These are phyloP conservation scores for Eutypella sp. DNA, from an alignment of 2,329 filamentous ascomycete genomes.

Conservation along the genomic window DNA sequence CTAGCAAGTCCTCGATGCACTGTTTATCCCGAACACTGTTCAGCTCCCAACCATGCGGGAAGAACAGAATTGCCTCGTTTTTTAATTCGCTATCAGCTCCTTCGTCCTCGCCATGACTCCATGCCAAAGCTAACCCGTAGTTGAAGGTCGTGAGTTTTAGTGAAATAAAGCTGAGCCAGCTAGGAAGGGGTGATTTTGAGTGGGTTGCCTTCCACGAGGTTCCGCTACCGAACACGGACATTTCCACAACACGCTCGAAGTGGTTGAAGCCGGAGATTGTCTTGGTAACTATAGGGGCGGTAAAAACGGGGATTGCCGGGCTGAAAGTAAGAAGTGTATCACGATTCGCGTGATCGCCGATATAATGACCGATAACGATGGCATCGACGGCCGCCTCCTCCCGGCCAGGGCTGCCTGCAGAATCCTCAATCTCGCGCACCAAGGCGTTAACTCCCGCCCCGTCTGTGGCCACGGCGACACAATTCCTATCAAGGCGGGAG, in stretches of 20 bases:
- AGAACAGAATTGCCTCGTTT: conserved; percentile 8
- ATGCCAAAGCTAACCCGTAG: conserved; percentile 4
- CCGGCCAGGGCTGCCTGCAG: conserved; percentile 1
- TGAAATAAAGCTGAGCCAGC: conserved; percentile 6
- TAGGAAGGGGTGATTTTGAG: conserved; percentile 6
- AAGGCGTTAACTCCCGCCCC: conserved; percentile 10
- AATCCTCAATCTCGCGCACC: conserved; percentile 9
- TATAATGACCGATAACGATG: conserved; percentile 7
- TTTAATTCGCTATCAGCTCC: no score
- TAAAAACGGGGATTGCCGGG: conserved; percentile 10
- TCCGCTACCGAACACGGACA: neutral
- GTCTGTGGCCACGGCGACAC: conserved; percentile 2
- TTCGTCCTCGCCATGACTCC: conserved; percentile 4
- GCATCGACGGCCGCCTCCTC: conserved; percentile 7
- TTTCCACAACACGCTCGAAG: conserved; percentile 7
- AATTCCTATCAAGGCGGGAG: conserved; percentile 1
- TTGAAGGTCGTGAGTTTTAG: conserved; percentile 1
- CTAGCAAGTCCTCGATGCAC: conserved; percentile 3
- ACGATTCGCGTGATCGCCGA: conserved; percentile 9
- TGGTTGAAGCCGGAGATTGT: conserved; percentile 6
- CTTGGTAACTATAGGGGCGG: conserved; percentile 2
- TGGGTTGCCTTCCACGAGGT: conserved; percentile 6
- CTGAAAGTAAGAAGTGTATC: conserved; percentile 9
- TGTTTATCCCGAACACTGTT: neutral
- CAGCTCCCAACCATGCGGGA: conserved; percentile 7